These are phyloP conservation scores for Avena insularis DNA, from an alignment of 176 grass and related monocot species.

Conservation along the genomic window DNA sequence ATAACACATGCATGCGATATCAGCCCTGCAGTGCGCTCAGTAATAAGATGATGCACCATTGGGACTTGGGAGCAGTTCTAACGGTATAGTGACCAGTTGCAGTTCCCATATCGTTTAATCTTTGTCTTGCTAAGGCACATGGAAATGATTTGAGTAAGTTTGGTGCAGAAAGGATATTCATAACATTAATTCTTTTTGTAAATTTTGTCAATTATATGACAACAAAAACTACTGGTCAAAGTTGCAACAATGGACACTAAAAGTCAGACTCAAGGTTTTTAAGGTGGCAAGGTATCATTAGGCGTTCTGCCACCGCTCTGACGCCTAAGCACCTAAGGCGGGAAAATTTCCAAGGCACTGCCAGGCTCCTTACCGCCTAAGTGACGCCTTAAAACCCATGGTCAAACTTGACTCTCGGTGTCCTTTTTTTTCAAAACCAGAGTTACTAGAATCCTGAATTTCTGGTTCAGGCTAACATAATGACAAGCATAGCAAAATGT, in stretches of 20 bases:
- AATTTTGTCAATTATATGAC: constrained; percentile 10
- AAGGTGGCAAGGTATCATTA: too few relatives aligned
- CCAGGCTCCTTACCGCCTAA: too few relatives aligned
- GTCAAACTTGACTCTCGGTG: not conserved
- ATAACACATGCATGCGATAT: not conserved
- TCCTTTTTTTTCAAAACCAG: not conserved
- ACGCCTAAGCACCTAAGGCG: too few relatives aligned
- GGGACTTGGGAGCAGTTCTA: not conserved
- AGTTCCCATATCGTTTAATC: not conserved
- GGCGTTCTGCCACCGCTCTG: too few relatives aligned
- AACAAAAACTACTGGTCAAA: constrained; percentile 15
- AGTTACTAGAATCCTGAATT: constrained; percentile 21
- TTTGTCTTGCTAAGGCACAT: constrained; percentile 21
- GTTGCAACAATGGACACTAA: constrained; percentile 3
- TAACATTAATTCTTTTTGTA: not conserved
- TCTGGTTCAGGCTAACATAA: constrained; percentile 18
- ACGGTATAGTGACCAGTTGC: not conserved
- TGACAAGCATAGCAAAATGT: constrained; percentile 27
- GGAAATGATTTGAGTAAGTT: not conserved
- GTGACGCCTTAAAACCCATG: too few relatives aligned
- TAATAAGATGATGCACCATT: not conserved
- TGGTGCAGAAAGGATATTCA: not conserved
- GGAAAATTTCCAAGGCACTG: too few relatives aligned
- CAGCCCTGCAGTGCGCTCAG: not conserved
- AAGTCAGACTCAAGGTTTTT: not conserved